phyloP scores from a whole-genome alignment of 2,329 filamentous ascomycete species.

The Fusarium tricinctum region DNA sequence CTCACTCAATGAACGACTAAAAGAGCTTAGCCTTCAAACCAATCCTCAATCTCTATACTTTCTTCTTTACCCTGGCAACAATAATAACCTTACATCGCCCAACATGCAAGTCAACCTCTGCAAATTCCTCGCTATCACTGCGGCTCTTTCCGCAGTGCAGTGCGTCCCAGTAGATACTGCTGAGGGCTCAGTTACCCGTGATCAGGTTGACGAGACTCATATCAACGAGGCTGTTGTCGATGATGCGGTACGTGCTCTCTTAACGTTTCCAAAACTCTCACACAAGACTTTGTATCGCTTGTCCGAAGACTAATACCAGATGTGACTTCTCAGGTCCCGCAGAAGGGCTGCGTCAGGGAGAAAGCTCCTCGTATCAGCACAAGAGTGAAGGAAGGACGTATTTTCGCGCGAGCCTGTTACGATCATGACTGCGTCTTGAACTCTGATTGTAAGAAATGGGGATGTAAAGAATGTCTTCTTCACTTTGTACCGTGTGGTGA shows the following conservation, averaged over 20 bases:
- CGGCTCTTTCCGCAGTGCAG: neutral
- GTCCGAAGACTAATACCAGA: neutral
- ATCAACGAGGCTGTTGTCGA: neutral
- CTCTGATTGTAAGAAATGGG: neutral
- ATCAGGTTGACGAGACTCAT: neutral
- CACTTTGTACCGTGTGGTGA: neutral
- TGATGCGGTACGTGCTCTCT: neutral
- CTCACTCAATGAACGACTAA: neutral
- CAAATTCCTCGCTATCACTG: neutral
- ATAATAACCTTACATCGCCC: neutral
- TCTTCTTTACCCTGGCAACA: too few relatives aligned
- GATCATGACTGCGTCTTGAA: neutral
- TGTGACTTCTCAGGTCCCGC: neutral
- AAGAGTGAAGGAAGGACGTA: neutral
- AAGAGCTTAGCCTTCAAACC: neutral
- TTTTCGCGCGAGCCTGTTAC: neutral
- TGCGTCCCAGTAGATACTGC: neutral
- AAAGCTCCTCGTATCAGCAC: constrained; percentile 5
- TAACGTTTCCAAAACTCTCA: neutral
- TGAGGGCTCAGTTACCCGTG: neutral
- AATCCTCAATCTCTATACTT: neutral
- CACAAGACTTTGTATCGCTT: neutral
- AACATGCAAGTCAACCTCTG: neutral
- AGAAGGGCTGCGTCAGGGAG: neutral
- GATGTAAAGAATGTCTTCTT: neutral